Percentiles rank a stretch among this genome's conserved stretches.
Conservation (phyloP, 352 stramenopile species). For the Blastocystis sp. region DNA sequence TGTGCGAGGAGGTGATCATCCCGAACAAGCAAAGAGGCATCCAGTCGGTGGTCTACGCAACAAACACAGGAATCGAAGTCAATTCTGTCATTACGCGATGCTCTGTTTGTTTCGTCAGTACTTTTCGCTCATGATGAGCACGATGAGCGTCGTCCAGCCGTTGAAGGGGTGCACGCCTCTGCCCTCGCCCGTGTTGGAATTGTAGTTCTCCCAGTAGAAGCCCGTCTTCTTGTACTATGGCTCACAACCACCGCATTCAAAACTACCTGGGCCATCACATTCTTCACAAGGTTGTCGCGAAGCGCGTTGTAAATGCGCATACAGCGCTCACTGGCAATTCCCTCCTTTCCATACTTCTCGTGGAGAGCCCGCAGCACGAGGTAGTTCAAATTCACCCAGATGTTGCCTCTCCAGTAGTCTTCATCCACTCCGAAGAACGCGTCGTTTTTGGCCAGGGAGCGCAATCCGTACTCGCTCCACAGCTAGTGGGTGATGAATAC, state of each 20-base stretch:
- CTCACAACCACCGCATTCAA: slow-evolving; percentile 72
- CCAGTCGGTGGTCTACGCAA: background rate
- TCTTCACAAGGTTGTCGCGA: slow-evolving; percentile 72
- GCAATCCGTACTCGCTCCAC: slow-evolving; percentile 75
- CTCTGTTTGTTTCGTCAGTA: slow-evolving; percentile 75
- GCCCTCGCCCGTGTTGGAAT: slow-evolving; percentile 80
- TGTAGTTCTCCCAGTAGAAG: slow-evolving; percentile 89
- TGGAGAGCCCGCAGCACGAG: slow-evolving; percentile 81
- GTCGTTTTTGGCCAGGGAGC: slow-evolving; percentile 81
- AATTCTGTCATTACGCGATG: background rate
- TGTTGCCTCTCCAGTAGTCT: slow-evolving; percentile 84
- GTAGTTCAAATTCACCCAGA: slow-evolving; percentile 91
- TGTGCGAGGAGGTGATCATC: background rate
- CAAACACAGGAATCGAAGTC: slow-evolving; percentile 45
- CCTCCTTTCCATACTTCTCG: slow-evolving; percentile 75
- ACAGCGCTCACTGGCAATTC: slow-evolving; percentile 14
- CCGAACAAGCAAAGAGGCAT: background rate
- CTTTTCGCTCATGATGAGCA: slow-evolving; percentile 86
- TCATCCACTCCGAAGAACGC: slow-evolving; percentile 84
- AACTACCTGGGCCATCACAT: slow-evolving; percentile 70
- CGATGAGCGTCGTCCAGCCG: slow-evolving; percentile 85
- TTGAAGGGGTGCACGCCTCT: slow-evolving; percentile 86
- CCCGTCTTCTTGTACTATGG: slow-evolving; percentile 81
- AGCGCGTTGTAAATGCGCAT: slow-evolving; percentile 72
- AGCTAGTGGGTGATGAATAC: slow-evolving; percentile 61